A percentile compares a stretch with the other conserved stretches of the same genome.
phyloP scores from a whole-genome alignment of 768 basidiomycete species.

The Tremella fuciformis region DNA sequence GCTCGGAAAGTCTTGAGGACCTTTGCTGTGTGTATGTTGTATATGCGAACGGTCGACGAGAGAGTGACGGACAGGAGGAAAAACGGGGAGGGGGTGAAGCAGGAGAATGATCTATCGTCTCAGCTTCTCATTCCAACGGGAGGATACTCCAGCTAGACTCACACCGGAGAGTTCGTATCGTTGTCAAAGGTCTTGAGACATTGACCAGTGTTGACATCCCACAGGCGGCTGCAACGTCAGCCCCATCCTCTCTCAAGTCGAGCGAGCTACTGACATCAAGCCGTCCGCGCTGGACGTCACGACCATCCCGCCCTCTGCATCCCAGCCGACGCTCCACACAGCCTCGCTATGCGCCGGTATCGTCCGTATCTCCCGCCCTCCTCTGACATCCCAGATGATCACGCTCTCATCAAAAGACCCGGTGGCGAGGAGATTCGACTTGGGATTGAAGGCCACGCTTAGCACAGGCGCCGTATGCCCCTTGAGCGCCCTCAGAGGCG shows the following conservation, averaged over 20 bases:
- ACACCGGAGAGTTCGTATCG: slow-evolving; percentile 85
- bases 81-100: slow-evolving; percentile 87
- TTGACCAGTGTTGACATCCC: slow-evolving; percentile 96
- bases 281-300: slow-evolving; percentile 96
- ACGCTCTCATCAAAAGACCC: slow-evolving; percentile 96
- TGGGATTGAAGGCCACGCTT: slow-evolving; percentile 86
- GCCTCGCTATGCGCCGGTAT: slow-evolving; percentile 97
- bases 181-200: slow-evolving; percentile 96
- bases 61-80: slow-evolving; percentile 88
- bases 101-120: slow-evolving; percentile 69
- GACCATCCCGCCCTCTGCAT: slow-evolving; percentile 88
- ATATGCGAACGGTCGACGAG: slow-evolving; percentile 88
- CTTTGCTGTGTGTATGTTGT: slow-evolving; percentile 87
- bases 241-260: too few species aligned
- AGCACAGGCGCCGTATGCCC: slow-evolving; percentile 95
- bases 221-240: slow-evolving; percentile 70
- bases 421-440: slow-evolving; percentile 83
- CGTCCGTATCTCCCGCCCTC: slow-evolving; percentile 79
- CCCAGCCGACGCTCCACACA: slow-evolving; percentile 90
- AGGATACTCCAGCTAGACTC: slow-evolving; percentile 55
- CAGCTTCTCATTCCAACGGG: slow-evolving; percentile 8
- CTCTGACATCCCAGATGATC: slow-evolving; percentile 90
- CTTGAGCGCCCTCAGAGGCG: slow-evolving; percentile 63
- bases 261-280: slow-evolving; percentile 66
- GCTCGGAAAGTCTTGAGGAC: slow-evolving; percentile 91